Percentiles rank a stretch among this genome's conserved stretches.
phyloP scores from a whole-genome alignment of 2,329 filamentous ascomycete species.

The Cladosporium sp. region DNA sequence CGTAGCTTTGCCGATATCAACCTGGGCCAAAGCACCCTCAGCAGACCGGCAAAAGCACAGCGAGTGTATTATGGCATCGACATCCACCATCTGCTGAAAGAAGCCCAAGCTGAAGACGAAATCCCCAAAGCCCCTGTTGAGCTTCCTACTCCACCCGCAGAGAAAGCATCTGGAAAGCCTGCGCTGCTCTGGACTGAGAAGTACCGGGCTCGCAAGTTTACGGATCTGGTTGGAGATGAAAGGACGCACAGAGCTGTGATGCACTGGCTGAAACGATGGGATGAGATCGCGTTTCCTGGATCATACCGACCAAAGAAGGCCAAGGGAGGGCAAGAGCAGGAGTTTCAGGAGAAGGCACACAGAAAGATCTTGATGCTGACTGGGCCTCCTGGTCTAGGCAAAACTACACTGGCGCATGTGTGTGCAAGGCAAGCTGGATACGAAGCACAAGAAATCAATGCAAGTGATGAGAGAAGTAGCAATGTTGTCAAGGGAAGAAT shows the following conservation, averaged over 20 bases:
- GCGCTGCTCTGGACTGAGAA: conserved; percentile 91
- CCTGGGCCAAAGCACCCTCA: conserved; percentile 24
- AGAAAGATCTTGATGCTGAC: conserved; percentile 86
- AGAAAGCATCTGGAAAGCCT: conserved; percentile 31
- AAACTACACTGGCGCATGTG: conserved; percentile 93
- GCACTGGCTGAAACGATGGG: conserved; percentile 92
- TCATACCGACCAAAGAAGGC: conserved; percentile 56
- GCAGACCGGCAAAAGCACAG: conserved; percentile 56
- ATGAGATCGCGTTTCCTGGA: conserved; percentile 83
- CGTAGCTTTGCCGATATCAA: conserved; percentile 28
- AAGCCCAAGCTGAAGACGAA: conserved; percentile 58
- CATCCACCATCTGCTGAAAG: conserved; percentile 75
- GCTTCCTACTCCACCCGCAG: conserved; percentile 35
- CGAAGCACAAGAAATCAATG: conserved; percentile 95
- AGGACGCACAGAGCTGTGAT: conserved; percentile 85
- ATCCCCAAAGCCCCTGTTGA: conserved; percentile 28
- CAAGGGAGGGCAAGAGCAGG: conserved; percentile 42
- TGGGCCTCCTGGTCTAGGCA: conserved; percentile 87
- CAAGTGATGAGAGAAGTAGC: conserved; percentile 86
- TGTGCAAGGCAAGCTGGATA: conserved; percentile 94
- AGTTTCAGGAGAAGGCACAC: conserved; percentile 65
- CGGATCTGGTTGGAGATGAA: conserved; percentile 91
- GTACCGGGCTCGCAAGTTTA: conserved; percentile 86
- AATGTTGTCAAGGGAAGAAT: conserved; percentile 90
- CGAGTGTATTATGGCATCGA: conserved; percentile 88